phyloP scores from a whole-genome alignment of 768 basidiomycete species.

The Agrocybe pediades region DNA sequence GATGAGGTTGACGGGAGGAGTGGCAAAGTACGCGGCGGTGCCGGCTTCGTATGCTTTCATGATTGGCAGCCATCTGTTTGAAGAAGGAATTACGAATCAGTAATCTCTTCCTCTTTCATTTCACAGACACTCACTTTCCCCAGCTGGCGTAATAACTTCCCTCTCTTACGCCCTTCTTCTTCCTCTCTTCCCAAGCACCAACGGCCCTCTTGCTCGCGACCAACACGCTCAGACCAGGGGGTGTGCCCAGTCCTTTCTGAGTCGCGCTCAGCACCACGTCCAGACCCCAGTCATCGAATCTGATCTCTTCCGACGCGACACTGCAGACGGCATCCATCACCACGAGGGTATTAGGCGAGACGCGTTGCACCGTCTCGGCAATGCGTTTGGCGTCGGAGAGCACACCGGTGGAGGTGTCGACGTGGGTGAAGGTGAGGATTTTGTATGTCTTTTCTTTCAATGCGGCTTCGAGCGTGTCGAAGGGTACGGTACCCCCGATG shows the following conservation, averaged over 20 bases:
- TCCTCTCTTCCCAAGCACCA: constrained; percentile 45
- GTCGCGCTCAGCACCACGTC: constrained; percentile 87
- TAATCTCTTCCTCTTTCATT: too few species aligned
- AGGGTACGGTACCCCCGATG: constrained; percentile 74
- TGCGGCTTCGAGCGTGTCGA: constrained; percentile 62
- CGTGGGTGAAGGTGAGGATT: constrained; percentile 90
- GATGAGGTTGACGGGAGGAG: constrained; percentile 92
- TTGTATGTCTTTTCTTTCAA: constrained; percentile 84
- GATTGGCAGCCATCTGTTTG: constrained; percentile 79
- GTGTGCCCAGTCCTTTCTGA: constrained; percentile 92
- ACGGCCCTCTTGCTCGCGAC: constrained; percentile 82
- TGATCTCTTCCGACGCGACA: constrained; percentile 94
- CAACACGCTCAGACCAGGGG: constrained; percentile 90
- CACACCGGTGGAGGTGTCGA: constrained; percentile 88
- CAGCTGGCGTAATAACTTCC: constrained; percentile 84
- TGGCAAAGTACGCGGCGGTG: constrained; percentile 87
- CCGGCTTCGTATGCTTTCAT: constrained; percentile 93
- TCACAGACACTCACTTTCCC: constrained; percentile 30
- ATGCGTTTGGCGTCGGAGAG: constrained; percentile 83
- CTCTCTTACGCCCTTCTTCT: constrained; percentile 21
- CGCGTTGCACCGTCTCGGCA: constrained; percentile 65
- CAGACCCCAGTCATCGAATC: constrained; percentile 90
- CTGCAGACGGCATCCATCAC: constrained; percentile 95
- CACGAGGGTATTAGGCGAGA: constrained; percentile 87
- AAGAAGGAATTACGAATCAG: background rate